Conservation (phyloP, 805 yeast species). For the Metschnikowia henanensis region DNA sequence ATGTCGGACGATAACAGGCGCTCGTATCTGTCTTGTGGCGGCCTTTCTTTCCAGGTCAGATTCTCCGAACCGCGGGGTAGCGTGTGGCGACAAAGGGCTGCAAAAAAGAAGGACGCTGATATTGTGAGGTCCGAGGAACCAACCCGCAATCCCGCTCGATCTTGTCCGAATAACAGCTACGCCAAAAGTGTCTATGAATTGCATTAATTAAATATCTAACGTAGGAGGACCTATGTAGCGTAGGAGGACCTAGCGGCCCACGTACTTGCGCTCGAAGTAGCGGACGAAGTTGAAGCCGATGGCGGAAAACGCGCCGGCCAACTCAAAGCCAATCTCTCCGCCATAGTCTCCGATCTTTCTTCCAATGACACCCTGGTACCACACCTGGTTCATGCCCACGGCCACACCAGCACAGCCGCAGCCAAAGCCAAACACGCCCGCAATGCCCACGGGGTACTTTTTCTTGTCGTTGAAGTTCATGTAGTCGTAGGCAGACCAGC, state of each 20-base stretch:
- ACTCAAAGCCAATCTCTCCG: slow-evolving; percentile 87
- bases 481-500: slow-evolving; percentile 59
- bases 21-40: not conserved
- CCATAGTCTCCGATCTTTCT: slow-evolving; percentile 60
- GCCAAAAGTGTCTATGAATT: not conserved
- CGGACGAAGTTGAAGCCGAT: slow-evolving; percentile 58
- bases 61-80: too few species aligned
- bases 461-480: slow-evolving; percentile 57
- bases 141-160: too few species aligned
- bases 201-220: too few species aligned
- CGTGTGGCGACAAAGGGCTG: too few species aligned
- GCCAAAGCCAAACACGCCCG: slow-evolving; percentile 77
- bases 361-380: slow-evolving; percentile 78
- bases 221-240: not conserved
- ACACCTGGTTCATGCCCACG: slow-evolving; percentile 82
- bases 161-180: too few species aligned
- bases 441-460: slow-evolving; percentile 70
- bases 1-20: not conserved
- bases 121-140: too few species aligned
- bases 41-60: too few species aligned
- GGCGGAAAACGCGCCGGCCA: slow-evolving; percentile 67
- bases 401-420: slow-evolving; percentile 86
- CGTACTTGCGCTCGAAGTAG: slow-evolving; percentile 65
- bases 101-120: too few species aligned
- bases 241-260: slow-evolving; percentile 45